These are phyloP conservation scores for Tylopilus rubrobrunneus DNA, from an alignment of 768 basidiomycete genomes.

Conservation along the genomic window DNA sequence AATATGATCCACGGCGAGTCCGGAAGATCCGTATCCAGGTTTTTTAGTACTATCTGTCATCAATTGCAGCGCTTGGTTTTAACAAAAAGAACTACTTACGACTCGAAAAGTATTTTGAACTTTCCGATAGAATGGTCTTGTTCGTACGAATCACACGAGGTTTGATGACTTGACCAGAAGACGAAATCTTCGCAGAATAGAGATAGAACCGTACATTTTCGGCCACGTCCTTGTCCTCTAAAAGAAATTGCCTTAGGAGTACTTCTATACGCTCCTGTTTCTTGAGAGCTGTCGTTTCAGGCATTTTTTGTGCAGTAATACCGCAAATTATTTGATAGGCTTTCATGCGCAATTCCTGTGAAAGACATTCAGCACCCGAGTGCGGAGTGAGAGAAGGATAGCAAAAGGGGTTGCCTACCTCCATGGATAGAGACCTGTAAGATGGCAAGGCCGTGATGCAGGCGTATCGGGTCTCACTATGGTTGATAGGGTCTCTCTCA, in stretches of 20 bases:
- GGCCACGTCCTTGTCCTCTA: neutral
- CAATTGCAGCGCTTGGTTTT: neutral
- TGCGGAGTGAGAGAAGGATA: no score
- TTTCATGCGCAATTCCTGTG: no score
- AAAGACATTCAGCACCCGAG: no score
- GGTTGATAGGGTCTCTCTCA: no score
- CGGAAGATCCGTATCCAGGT: constrained; percentile 6
- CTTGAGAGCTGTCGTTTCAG: no score
- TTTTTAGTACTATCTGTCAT: constrained; percentile 28
- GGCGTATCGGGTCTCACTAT: no score
- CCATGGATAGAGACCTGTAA: no score
- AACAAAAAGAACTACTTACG: neutral
- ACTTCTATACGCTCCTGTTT: constrained; percentile 12
- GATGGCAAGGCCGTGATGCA: no score
- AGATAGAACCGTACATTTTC: constrained; percentile 25
- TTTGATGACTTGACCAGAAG: constrained; percentile 5
- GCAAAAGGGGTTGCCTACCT: no score
- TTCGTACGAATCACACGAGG: constrained; percentile 27
- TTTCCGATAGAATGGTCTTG: constrained; percentile 23
- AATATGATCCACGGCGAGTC: constrained; percentile 16
- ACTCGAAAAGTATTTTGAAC: constrained; percentile 8
- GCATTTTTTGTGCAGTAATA: no score
- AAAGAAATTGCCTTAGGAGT: constrained; percentile 14
- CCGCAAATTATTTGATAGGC: no score
- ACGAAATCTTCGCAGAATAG: constrained; percentile 19